Conservation (phyloP, 441 rosid genomes). For the Pelargonium australe region DNA sequence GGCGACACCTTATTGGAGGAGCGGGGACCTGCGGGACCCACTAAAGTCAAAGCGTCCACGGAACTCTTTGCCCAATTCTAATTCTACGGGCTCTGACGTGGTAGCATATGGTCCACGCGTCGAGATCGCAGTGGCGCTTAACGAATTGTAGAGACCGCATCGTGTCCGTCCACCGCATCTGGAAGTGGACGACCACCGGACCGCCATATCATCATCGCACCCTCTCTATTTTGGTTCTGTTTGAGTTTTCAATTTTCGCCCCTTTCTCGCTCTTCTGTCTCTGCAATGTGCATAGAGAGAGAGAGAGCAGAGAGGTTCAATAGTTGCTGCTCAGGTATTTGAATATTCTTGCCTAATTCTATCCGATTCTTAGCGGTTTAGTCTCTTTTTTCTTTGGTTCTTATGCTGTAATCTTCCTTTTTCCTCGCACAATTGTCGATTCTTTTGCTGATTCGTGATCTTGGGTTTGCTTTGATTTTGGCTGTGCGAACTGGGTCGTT, state of each 20-base stretch:
- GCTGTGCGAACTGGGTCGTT: neutral
- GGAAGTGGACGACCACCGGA: neutral
- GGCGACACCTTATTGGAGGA: neutral
- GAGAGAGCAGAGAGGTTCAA: slow-evolving; percentile 2
- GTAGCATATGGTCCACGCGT: neutral
- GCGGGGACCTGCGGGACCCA: neutral
- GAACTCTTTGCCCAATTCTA: neutral
- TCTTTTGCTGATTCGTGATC: neutral
- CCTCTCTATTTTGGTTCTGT: neutral
- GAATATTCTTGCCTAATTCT: neutral
- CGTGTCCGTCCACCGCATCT: slow-evolving; percentile 7
- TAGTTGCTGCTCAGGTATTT: neutral
- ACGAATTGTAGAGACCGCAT: neutral
- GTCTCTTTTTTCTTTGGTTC: neutral
- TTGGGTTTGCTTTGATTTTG: neutral
- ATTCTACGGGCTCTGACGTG: neutral
- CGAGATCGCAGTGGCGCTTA: neutral
- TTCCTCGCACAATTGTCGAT: neutral
- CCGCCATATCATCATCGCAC: neutral
- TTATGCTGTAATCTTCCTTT: neutral
- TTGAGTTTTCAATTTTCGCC: neutral
- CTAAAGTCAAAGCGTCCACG: slow-evolving; percentile 1
- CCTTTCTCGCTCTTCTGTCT: slow-evolving; percentile 8
- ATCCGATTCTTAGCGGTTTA: neutral
- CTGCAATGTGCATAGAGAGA: neutral